Base-by-base conservation (phyloP, 371 early-diverging fungal species). In the Nematocida displodere region DNA sequence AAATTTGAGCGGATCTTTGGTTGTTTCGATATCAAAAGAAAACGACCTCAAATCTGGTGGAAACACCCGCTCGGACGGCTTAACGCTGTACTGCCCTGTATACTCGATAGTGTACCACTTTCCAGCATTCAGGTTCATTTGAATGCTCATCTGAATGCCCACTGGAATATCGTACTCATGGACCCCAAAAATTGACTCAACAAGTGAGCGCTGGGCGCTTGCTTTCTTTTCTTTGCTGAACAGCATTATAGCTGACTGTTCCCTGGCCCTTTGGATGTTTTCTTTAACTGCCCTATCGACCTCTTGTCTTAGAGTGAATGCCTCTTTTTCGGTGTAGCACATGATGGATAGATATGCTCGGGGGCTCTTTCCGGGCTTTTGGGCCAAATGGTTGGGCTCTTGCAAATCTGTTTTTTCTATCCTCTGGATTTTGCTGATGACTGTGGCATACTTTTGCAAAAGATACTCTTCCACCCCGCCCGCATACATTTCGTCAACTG, bases 21-120 rank as follows among this genome's bases (percentile, higher is more conserved):
- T 93, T 0, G 97, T 95, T 84, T 97, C 97, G 58, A 99, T 99
- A 86, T 97, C 97, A 81, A 91, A 99, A 0, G 99, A 95, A 46
- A 97, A 81, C 3, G 96, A 88, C n/a, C 95, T 90, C 13, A 90
- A 85, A 65, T 94, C 94, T 22, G 86, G 82, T 33, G 88, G 86
- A n/a, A 82, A 85, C 13, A 82, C 86, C 31, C 94, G 79, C 0
- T 78, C 83, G 13, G 92, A 85, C 47, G 49, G 52, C 13, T 28
- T 58, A 36, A 20, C 56, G 42, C 66, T 66, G 40, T 39, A 52
- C 47, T 67, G 76, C 24, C 80, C 84, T n/a, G 71, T 76, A 59
- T 77, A 79, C 17, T 40, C 44, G 20, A 80, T 44, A 0, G 47
- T 46, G 68, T 80, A 84, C 82, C 82, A 84, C n/a, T 37, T 64